phyloP scores from a whole-genome alignment of 2,329 filamentous ascomycete species.

The Beauveria sp. region DNA sequence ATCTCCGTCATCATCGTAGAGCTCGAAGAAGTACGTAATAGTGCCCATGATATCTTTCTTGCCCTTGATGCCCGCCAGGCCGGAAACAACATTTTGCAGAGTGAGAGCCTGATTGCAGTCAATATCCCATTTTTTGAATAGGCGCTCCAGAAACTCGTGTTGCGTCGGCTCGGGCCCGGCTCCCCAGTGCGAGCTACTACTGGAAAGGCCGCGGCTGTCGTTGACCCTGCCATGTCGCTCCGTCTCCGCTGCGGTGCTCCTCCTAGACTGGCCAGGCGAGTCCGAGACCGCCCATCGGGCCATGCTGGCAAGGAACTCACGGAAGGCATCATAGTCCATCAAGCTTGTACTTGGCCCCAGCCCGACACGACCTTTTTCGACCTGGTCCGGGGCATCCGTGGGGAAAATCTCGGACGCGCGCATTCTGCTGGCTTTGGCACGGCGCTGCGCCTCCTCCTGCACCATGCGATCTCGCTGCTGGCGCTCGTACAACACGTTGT shows the following conservation, averaged over 20 bases:
- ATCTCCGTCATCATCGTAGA: constrained; percentile 89
- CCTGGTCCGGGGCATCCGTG: constrained; percentile 37
- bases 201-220: constrained; percentile 42
- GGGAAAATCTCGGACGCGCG: constrained; percentile 31
- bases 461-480: constrained; percentile 75
- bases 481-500: constrained; percentile 82
- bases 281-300: constrained; percentile 92
- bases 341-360: constrained; percentile 81
- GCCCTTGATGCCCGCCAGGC: constrained; percentile 85
- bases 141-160: constrained; percentile 84
- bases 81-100: constrained; percentile 85
- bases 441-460: constrained; percentile 64
- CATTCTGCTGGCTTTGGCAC: constrained; percentile 50
- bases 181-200: constrained; percentile 45
- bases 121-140: constrained; percentile 84
- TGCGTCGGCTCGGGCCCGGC: constrained; percentile 65
- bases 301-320: constrained; percentile 85
- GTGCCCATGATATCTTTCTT: constrained; percentile 95
- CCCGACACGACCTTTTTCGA: constrained; percentile 80
- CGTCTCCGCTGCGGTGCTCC: constrained; percentile 39
- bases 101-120: constrained; percentile 71
- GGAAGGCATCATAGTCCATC: constrained; percentile 96
- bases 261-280: constrained; percentile 55
- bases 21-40: constrained; percentile 95
- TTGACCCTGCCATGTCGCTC: constrained; percentile 53